Base-by-base conservation (phyloP, 345 rosid genomes). In the Hypericum androsaemum region DNA sequence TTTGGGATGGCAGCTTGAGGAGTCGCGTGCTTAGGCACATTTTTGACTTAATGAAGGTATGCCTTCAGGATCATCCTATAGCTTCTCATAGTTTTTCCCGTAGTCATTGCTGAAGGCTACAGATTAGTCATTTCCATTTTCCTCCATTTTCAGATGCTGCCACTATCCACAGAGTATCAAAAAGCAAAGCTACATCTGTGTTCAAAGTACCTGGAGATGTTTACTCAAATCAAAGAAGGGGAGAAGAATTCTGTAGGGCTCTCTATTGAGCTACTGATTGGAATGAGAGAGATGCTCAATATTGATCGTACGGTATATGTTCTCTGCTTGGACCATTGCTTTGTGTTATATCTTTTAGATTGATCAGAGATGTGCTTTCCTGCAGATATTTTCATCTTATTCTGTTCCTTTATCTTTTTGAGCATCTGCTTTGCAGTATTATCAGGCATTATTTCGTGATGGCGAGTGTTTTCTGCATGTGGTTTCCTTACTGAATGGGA, bases 381-480 rank as follows among this genome's bases (percentile, higher is more conserved):
- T 41, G 40, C 43, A 37, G 44, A 13, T 49, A 46, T 38, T 53
- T 53, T 54, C 56, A 15, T 35, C 36, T 52, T 56, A 7, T n/a
- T 40, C 47, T 52, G 47, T 64, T 52, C 39, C 44, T 37, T 44
- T 63, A 37, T 59, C 74, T 65, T 15, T 68, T 43, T 41, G 47
- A 50, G 12, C 62, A 58, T 47, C 45, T 70, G 44, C 65, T 64
- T 50, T 73, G 63, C 90, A 89, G 98, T 77, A 89, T 63, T 86
- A 77, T 71, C 98, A 89, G 66, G 76, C 81, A 51, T 72, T 84
- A 60, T 89, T 89, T 68, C 81, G 89, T 57, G 94, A 86, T 37
- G 90, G 92, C 37, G 95, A 80, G 71, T 89, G 98, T 74, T 89
- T 89, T 82, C 66, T 89, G 74, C 94, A 86, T 72, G 82, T 89